Conservation (phyloP, 208 protist species). For the Wallacemonas sp. region DNA sequence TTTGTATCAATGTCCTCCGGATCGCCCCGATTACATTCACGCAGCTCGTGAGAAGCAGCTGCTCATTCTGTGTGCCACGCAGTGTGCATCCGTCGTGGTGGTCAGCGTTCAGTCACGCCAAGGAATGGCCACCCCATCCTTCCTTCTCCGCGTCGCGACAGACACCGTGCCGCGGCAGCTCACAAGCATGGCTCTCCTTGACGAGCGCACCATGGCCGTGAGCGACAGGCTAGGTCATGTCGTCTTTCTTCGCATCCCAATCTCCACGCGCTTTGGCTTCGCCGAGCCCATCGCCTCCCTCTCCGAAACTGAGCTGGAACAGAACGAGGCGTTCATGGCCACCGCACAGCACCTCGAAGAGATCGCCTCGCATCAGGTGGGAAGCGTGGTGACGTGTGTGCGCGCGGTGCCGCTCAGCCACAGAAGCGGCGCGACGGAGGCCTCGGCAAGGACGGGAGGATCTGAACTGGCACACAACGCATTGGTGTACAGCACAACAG, state of each 20-base stretch:
- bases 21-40: slow-evolving; percentile 21
- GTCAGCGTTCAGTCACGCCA: slow-evolving; percentile 55
- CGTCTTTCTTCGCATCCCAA: slow-evolving; percentile 61
- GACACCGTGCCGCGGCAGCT: slow-evolving; percentile 66
- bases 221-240: slow-evolving; percentile 74
- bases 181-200: slow-evolving; percentile 60
- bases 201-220: slow-evolving; percentile 71
- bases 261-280: slow-evolving; percentile 52
- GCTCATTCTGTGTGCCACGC: slow-evolving; percentile 76
- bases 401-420: slow-evolving; percentile 39
- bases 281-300: slow-evolving; percentile 55
- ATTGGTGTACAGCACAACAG: slow-evolving; percentile 74
- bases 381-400: slow-evolving; percentile 68
- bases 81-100: slow-evolving; percentile 68
- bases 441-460: slow-evolving; percentile 40
- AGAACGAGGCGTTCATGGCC: slow-evolving; percentile 37
- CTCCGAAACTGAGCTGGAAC: slow-evolving; percentile 51
- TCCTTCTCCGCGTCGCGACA: slow-evolving; percentile 59
- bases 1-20: slow-evolving; percentile 59
- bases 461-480: slow-evolving; percentile 27
- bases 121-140: slow-evolving; percentile 39
- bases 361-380: slow-evolving; percentile 62
- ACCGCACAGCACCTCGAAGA: slow-evolving; percentile 58
- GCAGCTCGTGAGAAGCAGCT: slow-evolving; percentile 52
- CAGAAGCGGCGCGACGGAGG: no score